Evolutionary conservation across 371 early-diverging fungal genomes (phyloP), one percentile per base, ranked within the genome.

Genomic region (Coemansia sp.): DNA sequence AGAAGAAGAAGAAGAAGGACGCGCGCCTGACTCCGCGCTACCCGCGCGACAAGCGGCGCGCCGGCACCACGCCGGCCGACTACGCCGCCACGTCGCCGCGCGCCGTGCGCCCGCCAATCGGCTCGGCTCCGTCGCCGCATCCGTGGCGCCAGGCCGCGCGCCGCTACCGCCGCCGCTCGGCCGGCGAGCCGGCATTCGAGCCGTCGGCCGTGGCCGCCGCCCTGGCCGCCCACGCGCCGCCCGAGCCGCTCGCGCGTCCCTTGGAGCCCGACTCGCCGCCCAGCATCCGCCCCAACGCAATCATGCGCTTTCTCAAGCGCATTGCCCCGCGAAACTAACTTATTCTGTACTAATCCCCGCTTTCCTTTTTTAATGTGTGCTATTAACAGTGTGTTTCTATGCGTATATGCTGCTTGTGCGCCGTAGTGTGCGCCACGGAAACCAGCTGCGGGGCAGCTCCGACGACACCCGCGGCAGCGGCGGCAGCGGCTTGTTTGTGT

Each of bases 231-330:
- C 29, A 32, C 4, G 34, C 34, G 33, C 5, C 51, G 11, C 51
- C 12, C 16, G 6, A 14, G 7, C n/a, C 44, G 14, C 16, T 44
- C 16, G 7, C 44, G 7, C 44, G 44, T n/a, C 44, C 7, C 7
- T 44, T 7, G 7, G 16, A 33, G 14, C 33, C 34, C 3, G 9
- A 10, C 5, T 14, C 34, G 2, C 7, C 51, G 9, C 34, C 60
- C 6, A 52, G 57, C 18, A 66, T 70, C 16, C 44, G 67, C 10
- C 71, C 71, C 5, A 70, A 70, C 46, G 71, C 61, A 7, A 61
- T 70, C 8, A 66, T 70, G 71, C 55, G 71, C n/a, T 66, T 70
- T 51, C 44, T 70, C 33, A 66, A 66, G 67, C 66, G 71, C 29
- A 70, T 70, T 16, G 54, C 71, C 2, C 71, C 66, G 5, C 66